Base-by-base conservation (phyloP, 192 early-diverging fungal genomes). In the Gigaspora rosea region DNA sequence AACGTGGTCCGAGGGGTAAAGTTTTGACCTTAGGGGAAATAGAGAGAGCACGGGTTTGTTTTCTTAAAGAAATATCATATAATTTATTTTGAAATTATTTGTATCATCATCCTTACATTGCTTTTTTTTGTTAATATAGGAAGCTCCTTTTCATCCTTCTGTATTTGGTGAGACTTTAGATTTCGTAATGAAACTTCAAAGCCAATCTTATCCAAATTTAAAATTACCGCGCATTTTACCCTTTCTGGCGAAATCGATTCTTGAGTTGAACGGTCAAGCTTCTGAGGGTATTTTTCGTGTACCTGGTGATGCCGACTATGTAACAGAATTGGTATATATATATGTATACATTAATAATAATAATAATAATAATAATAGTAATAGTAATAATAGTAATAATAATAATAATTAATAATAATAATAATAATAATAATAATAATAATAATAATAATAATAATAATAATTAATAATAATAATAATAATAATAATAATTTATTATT, bases 211-310 rank as follows among this genome's bases (percentile, higher is more conserved):
- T 61, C 83, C 86, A 27, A 79, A 86, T 32, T 85, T 91, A 58
- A 82, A 88, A 8, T 78, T 97, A 20, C 97, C 97, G 5, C 87
- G 88, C 8, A 87, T 99, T 46, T 88, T 99, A 18, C 88, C 91
- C 41, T 95, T 94, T 75, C 84, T 99, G 68, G 87, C 91, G 4
- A 87, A 90, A 13, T 83, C 89, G 8, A 92, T 99, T 33, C 73
- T 91, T 22, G 80, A 88, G 1, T 87, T 97, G 33, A 89, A 93
- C 49, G 97, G 97, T 15, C 86, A 86, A 41, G 70, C 82, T 62
- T 90, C 95, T 13, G 96, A 99, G 81, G 97, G 97, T 46, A 96
- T 99, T 66, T 99, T 99, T 82, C 90, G 97, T 71, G 94, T 99
- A 15, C 95, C 97, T 22, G 97, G 95, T 27, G 95, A 97, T 81